Evolutionary conservation across 1,284 basidiomycete species (phyloP).

Genomic region (Cryptococcus depauperatus): DNA sequence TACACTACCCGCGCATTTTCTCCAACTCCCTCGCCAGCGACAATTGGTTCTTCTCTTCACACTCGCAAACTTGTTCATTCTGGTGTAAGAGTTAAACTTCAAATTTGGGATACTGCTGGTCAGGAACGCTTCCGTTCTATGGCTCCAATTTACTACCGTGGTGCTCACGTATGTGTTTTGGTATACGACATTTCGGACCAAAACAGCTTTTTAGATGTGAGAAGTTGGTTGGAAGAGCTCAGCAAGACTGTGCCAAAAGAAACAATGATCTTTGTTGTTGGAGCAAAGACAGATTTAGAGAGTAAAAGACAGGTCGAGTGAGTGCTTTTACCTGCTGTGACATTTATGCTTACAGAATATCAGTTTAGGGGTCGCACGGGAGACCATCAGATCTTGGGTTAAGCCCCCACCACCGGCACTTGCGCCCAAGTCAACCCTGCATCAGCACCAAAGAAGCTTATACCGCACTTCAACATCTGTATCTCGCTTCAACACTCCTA

Average conservation of each 20-base stretch:
- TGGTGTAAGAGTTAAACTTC: constrained; percentile 71
- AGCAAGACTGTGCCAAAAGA: constrained; percentile 37
- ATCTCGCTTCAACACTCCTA: constrained; percentile 8
- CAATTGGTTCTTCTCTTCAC: constrained; percentile 89
- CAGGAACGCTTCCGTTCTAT: constrained; percentile 93
- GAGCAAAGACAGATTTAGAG: constrained; percentile 39
- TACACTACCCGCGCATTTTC: constrained; percentile 88
- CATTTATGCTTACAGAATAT: neutral
- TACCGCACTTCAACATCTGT: constrained; percentile 27
- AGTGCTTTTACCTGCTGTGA: constrained; percentile 11
- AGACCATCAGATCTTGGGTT: constrained; percentile 31
- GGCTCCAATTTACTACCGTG: constrained; percentile 58
- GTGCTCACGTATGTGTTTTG: constrained; percentile 49
- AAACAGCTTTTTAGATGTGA: constrained; percentile 80
- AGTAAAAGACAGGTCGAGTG: constrained; percentile 28
- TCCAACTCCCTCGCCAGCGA: constrained; percentile 69
- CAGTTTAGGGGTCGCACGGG: constrained; percentile 31
- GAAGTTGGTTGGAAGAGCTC: constrained; percentile 77
- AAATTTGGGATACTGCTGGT: constrained; percentile 92
- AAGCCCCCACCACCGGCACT: constrained; percentile 14
- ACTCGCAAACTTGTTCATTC: constrained; percentile 88
- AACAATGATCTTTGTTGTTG: constrained; percentile 42
- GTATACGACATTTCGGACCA: constrained; percentile 53
- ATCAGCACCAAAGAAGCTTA: constrained; percentile 18
- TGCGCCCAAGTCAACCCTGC: constrained; percentile 12